phyloP scores from a whole-genome alignment of 805 yeast species.

The Pichia exigua region DNA sequence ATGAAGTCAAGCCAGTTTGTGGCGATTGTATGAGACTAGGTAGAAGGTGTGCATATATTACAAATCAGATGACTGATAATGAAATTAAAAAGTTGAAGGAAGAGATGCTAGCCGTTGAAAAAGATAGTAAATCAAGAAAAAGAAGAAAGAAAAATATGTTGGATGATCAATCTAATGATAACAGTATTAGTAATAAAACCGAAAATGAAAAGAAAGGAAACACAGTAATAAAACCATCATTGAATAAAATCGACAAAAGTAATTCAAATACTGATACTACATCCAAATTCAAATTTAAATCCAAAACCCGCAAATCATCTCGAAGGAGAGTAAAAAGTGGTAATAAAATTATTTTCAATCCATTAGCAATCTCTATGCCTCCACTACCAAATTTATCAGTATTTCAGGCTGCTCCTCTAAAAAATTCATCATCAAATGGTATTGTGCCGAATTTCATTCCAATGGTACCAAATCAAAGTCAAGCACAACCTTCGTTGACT shows the following conservation, averaged over 20 bases:
- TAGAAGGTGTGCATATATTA: conserved; percentile 42
- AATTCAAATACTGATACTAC: background rate
- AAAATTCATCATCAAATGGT: background rate
- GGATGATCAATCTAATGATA: conserved; percentile 5
- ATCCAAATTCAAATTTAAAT: background rate
- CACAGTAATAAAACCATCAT: background rate
- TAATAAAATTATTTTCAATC: conserved; percentile 23
- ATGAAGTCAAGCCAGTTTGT: conserved; percentile 42
- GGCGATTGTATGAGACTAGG: conserved; percentile 40
- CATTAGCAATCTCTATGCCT: conserved; percentile 19
- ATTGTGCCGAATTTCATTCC: background rate
- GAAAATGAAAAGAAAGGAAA: background rate
- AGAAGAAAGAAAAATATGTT: conserved; percentile 18
- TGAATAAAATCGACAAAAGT: background rate
- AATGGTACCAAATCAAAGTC: background rate
- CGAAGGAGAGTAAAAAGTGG: background rate
- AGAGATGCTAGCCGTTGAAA: conserved; percentile 34
- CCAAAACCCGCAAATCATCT: background rate
- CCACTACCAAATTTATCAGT: background rate
- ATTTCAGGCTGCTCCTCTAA: background rate
- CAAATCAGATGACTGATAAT: conserved; percentile 35
- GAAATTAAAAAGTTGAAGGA: conserved; percentile 30
- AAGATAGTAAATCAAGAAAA: conserved; percentile 34
- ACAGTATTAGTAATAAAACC: background rate
- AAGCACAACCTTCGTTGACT: background rate